Conservation (phyloP, 2,329 filamentous ascomycete genomes). For the Diaporthe nobilis region DNA sequence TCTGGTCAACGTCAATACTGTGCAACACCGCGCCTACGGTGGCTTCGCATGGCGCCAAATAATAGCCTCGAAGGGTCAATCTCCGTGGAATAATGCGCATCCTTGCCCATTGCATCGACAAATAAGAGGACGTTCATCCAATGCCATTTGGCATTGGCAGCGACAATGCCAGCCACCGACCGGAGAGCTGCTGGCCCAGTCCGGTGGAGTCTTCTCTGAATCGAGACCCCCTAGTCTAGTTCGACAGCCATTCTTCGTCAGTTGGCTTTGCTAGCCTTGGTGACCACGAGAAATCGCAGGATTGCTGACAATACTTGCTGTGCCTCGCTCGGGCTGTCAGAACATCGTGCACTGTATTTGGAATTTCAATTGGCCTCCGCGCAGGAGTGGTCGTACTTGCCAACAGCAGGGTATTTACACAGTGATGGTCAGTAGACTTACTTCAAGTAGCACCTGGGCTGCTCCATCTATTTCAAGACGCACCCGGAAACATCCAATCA, state of each 20-base stretch:
- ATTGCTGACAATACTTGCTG: constrained; percentile 4
- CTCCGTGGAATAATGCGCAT: constrained; percentile 16
- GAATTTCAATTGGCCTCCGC: neutral
- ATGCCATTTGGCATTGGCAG: constrained; percentile 33
- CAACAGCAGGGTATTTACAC: neutral
- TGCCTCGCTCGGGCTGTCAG: neutral
- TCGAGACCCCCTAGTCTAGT: constrained; percentile 24
- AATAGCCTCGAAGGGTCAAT: constrained; percentile 32
- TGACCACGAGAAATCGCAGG: constrained; percentile 8
- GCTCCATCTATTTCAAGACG: neutral
- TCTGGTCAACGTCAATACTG: constrained; percentile 11
- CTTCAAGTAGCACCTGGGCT: neutral
- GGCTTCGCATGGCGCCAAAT: constrained; percentile 23
- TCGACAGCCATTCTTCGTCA: neutral
- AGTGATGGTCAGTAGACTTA: neutral
- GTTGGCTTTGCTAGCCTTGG: neutral
- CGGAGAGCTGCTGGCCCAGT: constrained; percentile 1
- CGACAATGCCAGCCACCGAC: constrained; percentile 26
- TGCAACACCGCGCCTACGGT: neutral
- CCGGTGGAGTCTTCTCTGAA: constrained; percentile 21
- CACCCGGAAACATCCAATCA: constrained; percentile 18
- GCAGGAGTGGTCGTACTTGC: neutral
- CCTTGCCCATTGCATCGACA: constrained; percentile 32
- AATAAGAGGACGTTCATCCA: constrained; percentile 28
- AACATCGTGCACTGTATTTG: constrained; percentile 6